These are phyloP conservation scores for Candida wancherniae DNA, from an alignment of 805 yeast species.

Conservation along the genomic window DNA sequence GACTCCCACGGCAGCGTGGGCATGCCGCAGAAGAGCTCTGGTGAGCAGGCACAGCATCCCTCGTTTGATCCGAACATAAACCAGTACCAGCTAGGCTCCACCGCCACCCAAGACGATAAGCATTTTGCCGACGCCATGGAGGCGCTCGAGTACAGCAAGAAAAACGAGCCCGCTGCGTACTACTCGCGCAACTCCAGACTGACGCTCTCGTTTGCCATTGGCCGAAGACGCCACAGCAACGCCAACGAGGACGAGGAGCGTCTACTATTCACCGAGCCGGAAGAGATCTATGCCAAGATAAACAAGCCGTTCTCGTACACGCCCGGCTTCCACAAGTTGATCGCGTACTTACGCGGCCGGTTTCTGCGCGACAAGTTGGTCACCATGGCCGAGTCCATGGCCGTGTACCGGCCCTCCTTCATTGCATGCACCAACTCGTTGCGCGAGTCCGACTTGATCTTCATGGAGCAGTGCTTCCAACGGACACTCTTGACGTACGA, in stretches of 20 bases:
- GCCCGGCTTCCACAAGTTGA: conserved; percentile 80
- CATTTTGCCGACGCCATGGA: conserved; percentile 60
- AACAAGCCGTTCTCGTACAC: conserved; percentile 81
- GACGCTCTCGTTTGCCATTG: conserved; percentile 45
- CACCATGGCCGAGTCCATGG: conserved; percentile 81
- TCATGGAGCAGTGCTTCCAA: conserved; percentile 95
- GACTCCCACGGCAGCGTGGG: not conserved
- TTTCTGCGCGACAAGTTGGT: conserved; percentile 69
- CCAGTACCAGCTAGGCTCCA: conserved; percentile 62
- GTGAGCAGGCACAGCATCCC: conserved; percentile 20
- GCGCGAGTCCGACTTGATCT: conserved; percentile 86
- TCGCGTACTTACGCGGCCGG: conserved; percentile 65
- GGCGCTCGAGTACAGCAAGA: conserved; percentile 36
- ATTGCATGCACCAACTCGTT: conserved; percentile 87
- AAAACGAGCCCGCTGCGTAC: conserved; percentile 39
- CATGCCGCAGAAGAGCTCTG: not conserved
- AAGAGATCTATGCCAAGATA: conserved; percentile 74
- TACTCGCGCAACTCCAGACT: conserved; percentile 35
- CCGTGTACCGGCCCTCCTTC: conserved; percentile 86
- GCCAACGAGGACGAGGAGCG: conserved; percentile 7
- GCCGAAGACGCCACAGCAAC: conserved; percentile 29
- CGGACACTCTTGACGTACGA: conserved; percentile 86
- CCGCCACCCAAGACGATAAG: conserved; percentile 33
- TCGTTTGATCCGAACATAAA: conserved; percentile 56
- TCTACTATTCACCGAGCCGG: conserved; percentile 51